Evolutionary conservation across 768 basidiomycete genomes (phyloP).

Genomic region (Termitomyces sp.): DNA sequence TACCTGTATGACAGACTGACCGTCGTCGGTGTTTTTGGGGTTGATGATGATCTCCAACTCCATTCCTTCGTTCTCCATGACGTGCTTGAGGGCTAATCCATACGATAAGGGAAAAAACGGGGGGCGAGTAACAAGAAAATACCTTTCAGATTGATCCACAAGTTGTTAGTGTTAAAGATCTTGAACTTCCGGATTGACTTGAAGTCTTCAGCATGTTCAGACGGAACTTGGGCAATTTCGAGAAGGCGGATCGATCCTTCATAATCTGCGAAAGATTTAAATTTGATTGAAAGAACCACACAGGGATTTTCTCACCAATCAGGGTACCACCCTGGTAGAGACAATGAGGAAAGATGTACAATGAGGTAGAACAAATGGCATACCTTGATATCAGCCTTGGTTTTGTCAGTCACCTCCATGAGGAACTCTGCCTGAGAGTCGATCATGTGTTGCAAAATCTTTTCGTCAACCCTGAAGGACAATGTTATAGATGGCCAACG

Average conservation of each 20-base stretch:
- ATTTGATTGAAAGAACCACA: not conserved
- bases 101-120: not conserved
- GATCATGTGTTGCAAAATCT: slow-evolving; percentile 84
- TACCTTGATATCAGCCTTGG: slow-evolving; percentile 71
- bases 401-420: slow-evolving; percentile 97
- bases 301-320: slow-evolving; percentile 38
- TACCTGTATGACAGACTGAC: slow-evolving; percentile 78
- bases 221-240: slow-evolving; percentile 92
- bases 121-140: slow-evolving; percentile 9
- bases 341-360: not conserved
- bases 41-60: slow-evolving; percentile 96
- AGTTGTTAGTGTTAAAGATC: slow-evolving; percentile 86
- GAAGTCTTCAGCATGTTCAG: slow-evolving; percentile 92
- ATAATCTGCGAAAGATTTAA: slow-evolving; percentile 43
- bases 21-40: slow-evolving; percentile 82
- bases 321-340: slow-evolving; percentile 67
- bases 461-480: slow-evolving; percentile 61
- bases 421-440: slow-evolving; percentile 78
- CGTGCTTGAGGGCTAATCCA: slow-evolving; percentile 70
- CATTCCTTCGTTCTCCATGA: slow-evolving; percentile 83
- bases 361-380: not conserved
- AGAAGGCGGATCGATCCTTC: slow-evolving; percentile 84
- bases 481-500: not conserved
- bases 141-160: slow-evolving; percentile 79
- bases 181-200: slow-evolving; percentile 91